Evolutionary conservation across 495 filamentous ascomycete species (phyloP).

Genomic region (Aspergillus indologenus): DNA sequence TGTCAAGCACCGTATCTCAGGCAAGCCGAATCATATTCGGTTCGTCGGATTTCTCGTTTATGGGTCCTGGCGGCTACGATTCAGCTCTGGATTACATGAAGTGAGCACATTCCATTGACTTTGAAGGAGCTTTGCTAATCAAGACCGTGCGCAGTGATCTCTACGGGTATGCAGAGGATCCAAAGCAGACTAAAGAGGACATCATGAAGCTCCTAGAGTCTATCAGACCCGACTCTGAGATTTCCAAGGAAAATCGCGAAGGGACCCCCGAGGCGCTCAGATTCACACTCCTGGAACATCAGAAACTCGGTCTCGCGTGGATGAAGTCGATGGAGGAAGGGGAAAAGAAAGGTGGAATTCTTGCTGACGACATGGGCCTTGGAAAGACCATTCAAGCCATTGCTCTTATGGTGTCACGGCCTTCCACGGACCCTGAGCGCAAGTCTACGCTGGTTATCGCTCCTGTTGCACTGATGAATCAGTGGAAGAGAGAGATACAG

Average conservation of each 20-base stretch:
- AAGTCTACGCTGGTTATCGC: constrained; percentile 87
- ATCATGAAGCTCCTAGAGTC: constrained; percentile 67
- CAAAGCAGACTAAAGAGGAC: constrained; percentile 58
- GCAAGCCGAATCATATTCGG: constrained; percentile 10
- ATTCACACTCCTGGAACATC: constrained; percentile 74
- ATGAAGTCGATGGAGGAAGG: constrained; percentile 78
- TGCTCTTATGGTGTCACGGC: constrained; percentile 74
- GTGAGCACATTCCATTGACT: neutral
- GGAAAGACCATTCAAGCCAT: constrained; percentile 93
- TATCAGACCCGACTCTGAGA: constrained; percentile 70
- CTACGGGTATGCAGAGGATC: constrained; percentile 42
- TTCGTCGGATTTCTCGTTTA: constrained; percentile 1
- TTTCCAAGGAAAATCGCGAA: constrained; percentile 61
- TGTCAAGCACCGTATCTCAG: constrained; percentile 3
- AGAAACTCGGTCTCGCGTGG: constrained; percentile 81
- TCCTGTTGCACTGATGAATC: constrained; percentile 80
- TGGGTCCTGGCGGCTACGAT: neutral
- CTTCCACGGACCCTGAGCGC: constrained; percentile 55
- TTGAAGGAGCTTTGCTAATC: constrained; percentile 2
- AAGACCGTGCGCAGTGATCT: constrained; percentile 18
- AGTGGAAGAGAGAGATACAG: constrained; percentile 86
- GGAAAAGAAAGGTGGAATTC: constrained; percentile 75
- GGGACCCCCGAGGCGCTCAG: constrained; percentile 71
- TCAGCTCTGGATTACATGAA: constrained; percentile 1
- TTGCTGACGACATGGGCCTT: constrained; percentile 92